phyloP scores from a whole-genome alignment of 768 basidiomycete genomes.

The Tricholoma terreum region DNA sequence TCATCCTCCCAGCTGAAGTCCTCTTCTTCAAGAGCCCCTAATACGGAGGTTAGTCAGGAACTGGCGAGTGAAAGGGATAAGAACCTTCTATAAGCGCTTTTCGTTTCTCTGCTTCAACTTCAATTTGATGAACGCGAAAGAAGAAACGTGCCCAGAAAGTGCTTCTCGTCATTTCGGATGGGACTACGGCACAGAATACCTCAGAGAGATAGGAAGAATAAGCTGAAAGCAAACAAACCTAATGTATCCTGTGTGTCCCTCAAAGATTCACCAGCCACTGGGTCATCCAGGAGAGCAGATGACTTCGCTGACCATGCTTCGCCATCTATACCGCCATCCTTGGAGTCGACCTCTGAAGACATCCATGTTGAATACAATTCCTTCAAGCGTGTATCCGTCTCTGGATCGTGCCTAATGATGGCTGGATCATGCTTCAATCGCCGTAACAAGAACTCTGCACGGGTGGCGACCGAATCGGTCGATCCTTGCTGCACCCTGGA shows the following conservation, averaged over 20 bases:
- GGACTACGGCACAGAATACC: constrained; percentile 47
- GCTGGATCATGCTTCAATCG: constrained; percentile 72
- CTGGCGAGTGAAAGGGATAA: constrained; percentile 9
- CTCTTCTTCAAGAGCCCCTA: constrained; percentile 73
- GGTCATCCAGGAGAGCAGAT: constrained; percentile 45
- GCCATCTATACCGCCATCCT: constrained; percentile 55
- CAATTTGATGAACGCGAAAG: constrained; percentile 82
- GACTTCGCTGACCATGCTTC: constrained; percentile 55
- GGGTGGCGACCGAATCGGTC: constrained; percentile 55
- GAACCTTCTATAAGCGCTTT: constrained; percentile 73
- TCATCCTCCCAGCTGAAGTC: constrained; percentile 94
- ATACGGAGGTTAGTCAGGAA: not conserved
- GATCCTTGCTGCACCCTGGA: constrained; percentile 26
- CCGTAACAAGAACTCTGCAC: constrained; percentile 74
- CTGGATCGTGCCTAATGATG: constrained; percentile 75
- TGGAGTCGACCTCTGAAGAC: constrained; percentile 45
- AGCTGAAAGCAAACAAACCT: constrained; percentile 41
- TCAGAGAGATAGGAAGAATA: constrained; percentile 2
- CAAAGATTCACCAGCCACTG: constrained; percentile 50
- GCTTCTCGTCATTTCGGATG: constrained; percentile 56
- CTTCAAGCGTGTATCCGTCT: constrained; percentile 51
- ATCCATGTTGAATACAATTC: constrained; percentile 60
- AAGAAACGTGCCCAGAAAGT: constrained; percentile 89
- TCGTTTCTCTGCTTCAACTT: constrained; percentile 72
- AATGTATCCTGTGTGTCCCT: constrained; percentile 51